phyloP scores from a whole-genome alignment of 2,329 filamentous ascomycete genomes.

The Aspergillus pseudoglaucus region DNA sequence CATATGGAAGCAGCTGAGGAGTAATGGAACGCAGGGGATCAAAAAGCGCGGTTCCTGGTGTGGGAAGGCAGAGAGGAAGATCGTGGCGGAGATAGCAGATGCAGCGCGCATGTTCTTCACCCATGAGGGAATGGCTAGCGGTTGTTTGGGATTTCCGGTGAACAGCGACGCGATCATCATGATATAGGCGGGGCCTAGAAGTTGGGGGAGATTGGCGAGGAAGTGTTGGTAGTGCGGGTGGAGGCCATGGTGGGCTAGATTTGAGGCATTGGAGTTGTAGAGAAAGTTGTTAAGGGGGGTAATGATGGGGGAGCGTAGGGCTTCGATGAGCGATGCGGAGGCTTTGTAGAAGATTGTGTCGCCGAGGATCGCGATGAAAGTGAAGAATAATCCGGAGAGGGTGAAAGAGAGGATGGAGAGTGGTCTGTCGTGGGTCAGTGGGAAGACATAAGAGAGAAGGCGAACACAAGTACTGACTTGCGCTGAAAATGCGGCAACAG shows the following conservation, averaged over 20 bases:
- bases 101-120: constrained; percentile 36
- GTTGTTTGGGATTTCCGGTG: constrained; percentile 13
- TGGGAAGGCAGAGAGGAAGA: constrained; percentile 40
- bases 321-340: constrained; percentile 28
- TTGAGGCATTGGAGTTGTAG: constrained; percentile 65
- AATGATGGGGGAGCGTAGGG: constrained; percentile 56
- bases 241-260: constrained; percentile 68
- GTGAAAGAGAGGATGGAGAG: constrained; percentile 57
- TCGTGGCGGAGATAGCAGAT: constrained; percentile 39
- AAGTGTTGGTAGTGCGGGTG: constrained; percentile 75
- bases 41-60: constrained; percentile 51
- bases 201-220: constrained; percentile 62
- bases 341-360: constrained; percentile 76
- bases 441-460: not conserved
- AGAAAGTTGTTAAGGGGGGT: constrained; percentile 71
- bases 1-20: constrained; percentile 43
- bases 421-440: constrained; percentile 37
- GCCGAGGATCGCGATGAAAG: constrained; percentile 65
- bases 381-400: constrained; percentile 60
- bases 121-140: constrained; percentile 20
- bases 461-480: constrained; percentile 52
- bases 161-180: constrained; percentile 48
- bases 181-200: constrained; percentile 63
- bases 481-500: constrained; percentile 78
- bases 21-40: constrained; percentile 45